These are phyloP conservation scores for Prunus yedoensis DNA, from an alignment of 331 rosid species.

Conservation along the genomic window DNA sequence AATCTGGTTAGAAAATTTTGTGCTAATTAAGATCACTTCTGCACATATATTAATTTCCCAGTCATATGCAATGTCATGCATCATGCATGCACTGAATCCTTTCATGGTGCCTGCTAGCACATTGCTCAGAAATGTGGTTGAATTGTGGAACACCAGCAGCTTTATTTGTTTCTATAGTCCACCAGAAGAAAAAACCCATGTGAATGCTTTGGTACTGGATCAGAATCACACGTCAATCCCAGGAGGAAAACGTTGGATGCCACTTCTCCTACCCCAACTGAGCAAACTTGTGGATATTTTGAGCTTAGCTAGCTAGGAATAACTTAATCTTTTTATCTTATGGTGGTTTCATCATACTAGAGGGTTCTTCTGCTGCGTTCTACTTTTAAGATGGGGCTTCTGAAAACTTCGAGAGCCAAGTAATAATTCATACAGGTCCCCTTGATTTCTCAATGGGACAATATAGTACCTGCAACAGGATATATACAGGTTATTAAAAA, in stretches of 20 bases:
- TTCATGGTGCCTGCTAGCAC: too few species aligned
- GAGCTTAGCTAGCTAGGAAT: too few species aligned
- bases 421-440: not conserved
- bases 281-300: not conserved
- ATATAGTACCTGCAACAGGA: not conserved
- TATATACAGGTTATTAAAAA: not conserved
- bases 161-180: too few species aligned
- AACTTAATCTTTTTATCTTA: too few species aligned
- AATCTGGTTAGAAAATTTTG: not conserved
- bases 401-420: not conserved
- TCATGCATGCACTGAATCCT: too few species aligned
- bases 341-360: too few species aligned
- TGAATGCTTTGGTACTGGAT: constrained; percentile 19
- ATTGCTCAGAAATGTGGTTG: too few species aligned
- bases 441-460: not conserved
- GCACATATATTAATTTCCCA: not conserved
- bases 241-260: constrained; percentile 42
- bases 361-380: too few species aligned
- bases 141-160: not conserved
- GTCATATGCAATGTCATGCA: not conserved
- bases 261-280: constrained; percentile 50
- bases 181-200: not conserved
- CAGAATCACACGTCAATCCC: constrained; percentile 3
- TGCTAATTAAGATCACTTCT: not conserved
- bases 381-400: too few species aligned